These are phyloP conservation scores for Chytriomyces hyalinus DNA, from an alignment of 192 early-diverging fungal genomes.

Conservation along the genomic window DNA sequence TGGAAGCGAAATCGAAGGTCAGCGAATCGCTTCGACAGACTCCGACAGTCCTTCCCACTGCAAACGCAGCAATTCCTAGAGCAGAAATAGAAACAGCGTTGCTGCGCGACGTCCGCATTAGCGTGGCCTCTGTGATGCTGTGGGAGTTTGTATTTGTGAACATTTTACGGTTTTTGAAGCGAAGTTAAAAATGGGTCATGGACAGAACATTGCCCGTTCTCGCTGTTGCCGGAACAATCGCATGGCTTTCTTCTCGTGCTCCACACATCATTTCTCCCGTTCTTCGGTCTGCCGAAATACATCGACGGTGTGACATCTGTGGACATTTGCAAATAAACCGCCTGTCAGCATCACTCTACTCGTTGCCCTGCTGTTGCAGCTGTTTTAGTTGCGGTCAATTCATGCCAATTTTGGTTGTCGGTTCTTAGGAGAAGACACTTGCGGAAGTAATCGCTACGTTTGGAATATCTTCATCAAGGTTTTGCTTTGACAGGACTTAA, in stretches of 20 bases:
- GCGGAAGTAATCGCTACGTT: no score
- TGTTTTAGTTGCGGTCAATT: slow-evolving; percentile 35
- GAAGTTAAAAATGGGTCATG: slow-evolving; percentile 28
- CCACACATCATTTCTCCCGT: slow-evolving; percentile 3
- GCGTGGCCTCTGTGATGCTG: background rate
- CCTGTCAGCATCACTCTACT: slow-evolving; percentile 59
- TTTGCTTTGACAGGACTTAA: background rate
- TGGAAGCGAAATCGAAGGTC: no score
- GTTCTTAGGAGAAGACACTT: background rate
- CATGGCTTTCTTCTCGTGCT: slow-evolving; percentile 16
- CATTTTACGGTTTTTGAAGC: background rate
- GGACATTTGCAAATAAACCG: background rate
- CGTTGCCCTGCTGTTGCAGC: slow-evolving; percentile 81
- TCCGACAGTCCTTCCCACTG: no score
- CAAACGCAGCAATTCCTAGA: no score
- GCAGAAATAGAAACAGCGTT: slow-evolving; percentile 8
- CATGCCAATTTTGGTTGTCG: background rate
- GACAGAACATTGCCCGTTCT: no score
- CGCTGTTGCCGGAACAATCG: background rate
- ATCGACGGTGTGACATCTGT: slow-evolving; percentile 26
- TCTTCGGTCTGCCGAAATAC: slow-evolving; percentile 16
- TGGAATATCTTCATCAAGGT: no score
- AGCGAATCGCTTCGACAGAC: no score
- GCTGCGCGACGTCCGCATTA: slow-evolving; percentile 10
- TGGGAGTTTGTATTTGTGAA: background rate